phyloP scores from a whole-genome alignment of 257 asterid genomes.

The Gardenia jasminoides region DNA sequence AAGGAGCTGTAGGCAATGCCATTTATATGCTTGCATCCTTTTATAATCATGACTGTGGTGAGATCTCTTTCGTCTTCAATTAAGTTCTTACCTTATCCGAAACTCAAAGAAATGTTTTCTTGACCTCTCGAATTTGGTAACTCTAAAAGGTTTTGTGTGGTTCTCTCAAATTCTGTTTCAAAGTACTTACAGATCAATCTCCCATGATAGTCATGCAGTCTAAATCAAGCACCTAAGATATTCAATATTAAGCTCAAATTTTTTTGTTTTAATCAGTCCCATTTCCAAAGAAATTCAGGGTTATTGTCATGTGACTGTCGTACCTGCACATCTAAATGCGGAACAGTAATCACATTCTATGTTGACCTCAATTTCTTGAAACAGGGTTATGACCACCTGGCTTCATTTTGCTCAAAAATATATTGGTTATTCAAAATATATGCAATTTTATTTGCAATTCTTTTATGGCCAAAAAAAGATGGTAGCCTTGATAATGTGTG shows the following conservation, averaged over 20 bases:
- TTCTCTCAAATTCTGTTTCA: background rate
- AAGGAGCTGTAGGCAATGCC: slow-evolving; percentile 84
- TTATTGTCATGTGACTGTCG: background rate
- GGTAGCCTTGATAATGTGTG: background rate
- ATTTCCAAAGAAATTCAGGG: background rate
- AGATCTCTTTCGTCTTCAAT: slow-evolving; percentile 25
- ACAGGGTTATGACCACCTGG: background rate
- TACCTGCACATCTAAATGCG: background rate
- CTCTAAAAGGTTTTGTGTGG: background rate
- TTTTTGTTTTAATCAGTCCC: too few species aligned
- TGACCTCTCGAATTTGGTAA: background rate
- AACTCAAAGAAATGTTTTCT: background rate
- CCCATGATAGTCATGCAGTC: background rate
- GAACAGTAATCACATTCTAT: too few species aligned
- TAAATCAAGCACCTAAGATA: too few species aligned
- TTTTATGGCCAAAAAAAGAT: background rate
- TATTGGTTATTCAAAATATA: background rate
- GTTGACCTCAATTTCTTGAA: background rate
- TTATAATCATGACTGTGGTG: slow-evolving; percentile 92
- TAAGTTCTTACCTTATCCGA: slow-evolving; percentile 9
- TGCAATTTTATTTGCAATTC: background rate
- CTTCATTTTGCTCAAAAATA: background rate
- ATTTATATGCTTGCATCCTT: slow-evolving; percentile 78
- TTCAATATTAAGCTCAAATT: background rate
- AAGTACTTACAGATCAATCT: background rate